phyloP scores from a whole-genome alignment of 2,329 filamentous ascomycete genomes.

The Penicillium sp. region DNA sequence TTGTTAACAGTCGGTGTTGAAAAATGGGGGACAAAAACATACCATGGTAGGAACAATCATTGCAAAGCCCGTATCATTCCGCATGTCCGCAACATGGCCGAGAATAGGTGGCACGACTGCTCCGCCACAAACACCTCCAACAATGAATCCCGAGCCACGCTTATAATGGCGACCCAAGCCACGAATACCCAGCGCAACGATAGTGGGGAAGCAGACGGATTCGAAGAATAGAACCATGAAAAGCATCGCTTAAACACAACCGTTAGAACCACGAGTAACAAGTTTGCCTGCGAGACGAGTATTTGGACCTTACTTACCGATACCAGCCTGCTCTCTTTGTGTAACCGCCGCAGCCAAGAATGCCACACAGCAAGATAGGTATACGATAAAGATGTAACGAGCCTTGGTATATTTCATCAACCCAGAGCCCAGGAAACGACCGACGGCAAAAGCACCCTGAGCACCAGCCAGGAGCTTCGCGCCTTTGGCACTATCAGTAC shows the following conservation, averaged over 20 bases:
- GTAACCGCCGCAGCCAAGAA: conserved; percentile 54
- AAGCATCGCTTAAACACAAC: conserved; percentile 48
- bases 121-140: conserved; percentile 69
- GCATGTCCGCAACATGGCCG: conserved; percentile 64
- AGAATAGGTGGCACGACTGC: conserved; percentile 71
- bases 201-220: conserved; percentile 77
- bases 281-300: background rate
- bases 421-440: conserved; percentile 65
- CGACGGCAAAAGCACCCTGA: conserved; percentile 69
- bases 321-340: conserved; percentile 48
- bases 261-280: background rate
- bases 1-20: conserved; percentile 5
- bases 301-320: conserved; percentile 31
- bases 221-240: conserved; percentile 76
- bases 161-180: conserved; percentile 75
- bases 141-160: conserved; percentile 70
- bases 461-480: conserved; percentile 72
- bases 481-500: conserved; percentile 55
- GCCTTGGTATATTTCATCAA: conserved; percentile 67
- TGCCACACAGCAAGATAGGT: conserved; percentile 62
- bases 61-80: conserved; percentile 59
- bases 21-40: conserved; percentile 40
- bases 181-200: conserved; percentile 75
- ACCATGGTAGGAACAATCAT: conserved; percentile 64
- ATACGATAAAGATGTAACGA: conserved; percentile 69